Conservation (phyloP, 1,139 yeast genomes). For the Protomyces gravidus region DNA sequence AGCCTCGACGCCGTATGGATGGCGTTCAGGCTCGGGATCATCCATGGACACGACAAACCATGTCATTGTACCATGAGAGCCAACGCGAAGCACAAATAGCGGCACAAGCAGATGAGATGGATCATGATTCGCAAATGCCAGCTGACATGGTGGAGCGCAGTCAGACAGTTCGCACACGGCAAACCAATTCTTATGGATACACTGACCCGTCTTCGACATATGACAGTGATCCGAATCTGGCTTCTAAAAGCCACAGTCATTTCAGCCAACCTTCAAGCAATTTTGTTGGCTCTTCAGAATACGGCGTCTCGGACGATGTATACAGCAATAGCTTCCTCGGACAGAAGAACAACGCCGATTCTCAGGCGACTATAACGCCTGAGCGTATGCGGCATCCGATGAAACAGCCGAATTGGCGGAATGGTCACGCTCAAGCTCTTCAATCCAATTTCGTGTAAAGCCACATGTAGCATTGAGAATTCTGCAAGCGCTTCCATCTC, state of each 20-base stretch:
- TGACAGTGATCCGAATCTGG: neutral
- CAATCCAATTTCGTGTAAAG: too few relatives aligned
- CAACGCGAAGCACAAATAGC: neutral
- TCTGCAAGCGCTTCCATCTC: too few relatives aligned
- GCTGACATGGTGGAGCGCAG: neutral
- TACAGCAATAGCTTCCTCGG: neutral
- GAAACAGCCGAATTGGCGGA: neutral
- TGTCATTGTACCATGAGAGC: neutral
- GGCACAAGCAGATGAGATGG: constrained; percentile 13
- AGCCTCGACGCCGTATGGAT: constrained; percentile 60
- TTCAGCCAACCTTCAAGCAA: constrained; percentile 8
- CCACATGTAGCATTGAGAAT: too few relatives aligned
- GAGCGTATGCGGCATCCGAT: constrained; percentile 9
- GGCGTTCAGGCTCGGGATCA: constrained; percentile 66
- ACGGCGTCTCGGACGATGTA: constrained; percentile 10
- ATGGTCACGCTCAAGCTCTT: neutral
- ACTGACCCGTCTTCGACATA: neutral
- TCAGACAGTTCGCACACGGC: neutral
- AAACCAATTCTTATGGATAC: neutral
- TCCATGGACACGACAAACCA: constrained; percentile 49
- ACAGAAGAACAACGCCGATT: neutral
- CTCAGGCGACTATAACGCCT: constrained; percentile 24
- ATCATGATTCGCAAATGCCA: constrained; percentile 19
- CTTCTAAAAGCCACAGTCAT: neutral
- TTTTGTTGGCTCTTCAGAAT: constrained; percentile 17